Base-by-base conservation (phyloP, 768 basidiomycete species). In the Clavaria fumosa region DNA sequence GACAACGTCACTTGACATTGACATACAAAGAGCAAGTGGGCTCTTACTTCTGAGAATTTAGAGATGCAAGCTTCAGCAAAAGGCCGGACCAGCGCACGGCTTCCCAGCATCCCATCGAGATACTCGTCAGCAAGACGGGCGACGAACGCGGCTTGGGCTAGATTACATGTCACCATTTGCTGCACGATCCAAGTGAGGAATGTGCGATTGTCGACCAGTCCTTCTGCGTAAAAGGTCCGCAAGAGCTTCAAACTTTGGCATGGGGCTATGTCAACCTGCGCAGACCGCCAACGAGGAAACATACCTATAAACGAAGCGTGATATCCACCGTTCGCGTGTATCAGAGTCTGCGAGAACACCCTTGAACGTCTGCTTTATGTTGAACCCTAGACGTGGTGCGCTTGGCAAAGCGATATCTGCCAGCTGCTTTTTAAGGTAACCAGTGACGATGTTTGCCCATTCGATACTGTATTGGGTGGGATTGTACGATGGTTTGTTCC, bases 301-400 rank as follows among this genome's bases (percentile, higher is more conserved):
- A 27, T 45, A 84, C 85, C 79, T 75, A 53, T 86, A 89, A 7
- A 67, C 64, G 45, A 86, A 89, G 21, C 78, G 75, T 3, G 73
- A 75, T 43, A 80, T 66, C 85, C 85, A 89, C 41, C 66, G 66
- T 39, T 79, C 75, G 21, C 83, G 69, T 10, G 70, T 62, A 17
- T 84, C 78, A 1, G 59, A 47, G 34, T 89, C 86, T 2, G 76
- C 67, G 10, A 89, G 60, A 3, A 86, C 75, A 3, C 81, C 77
- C 51, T 83, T 86, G 55, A 89, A 89, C 0, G 75, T 77, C 42
- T 78, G 77, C 48, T 85, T 88, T 50, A 88, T 81, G 46, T 81
- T 83, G 35, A 84, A 54, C 5, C 77, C 78, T 7, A 69, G 70
- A 24, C 83, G 68, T 11, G 81, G 79, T 19, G 82, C 75, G 49